phyloP scores from a whole-genome alignment of 768 basidiomycete species.

The Collybia nuda region DNA sequence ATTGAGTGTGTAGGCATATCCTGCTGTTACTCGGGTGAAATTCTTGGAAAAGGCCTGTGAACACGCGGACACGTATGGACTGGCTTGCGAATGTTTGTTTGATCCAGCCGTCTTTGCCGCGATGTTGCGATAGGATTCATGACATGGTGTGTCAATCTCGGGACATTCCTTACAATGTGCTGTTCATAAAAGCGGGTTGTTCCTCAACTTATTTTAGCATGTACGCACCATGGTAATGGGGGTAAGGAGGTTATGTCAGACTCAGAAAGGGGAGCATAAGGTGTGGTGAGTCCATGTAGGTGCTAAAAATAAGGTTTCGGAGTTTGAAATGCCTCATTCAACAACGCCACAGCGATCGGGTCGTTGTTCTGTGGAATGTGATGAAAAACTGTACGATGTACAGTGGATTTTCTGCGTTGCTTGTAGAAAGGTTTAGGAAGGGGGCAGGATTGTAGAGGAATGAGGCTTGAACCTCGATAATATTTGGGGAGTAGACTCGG shows the following conservation, averaged over 20 bases:
- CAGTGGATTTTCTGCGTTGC: background rate
- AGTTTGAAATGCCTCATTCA: conserved; percentile 17
- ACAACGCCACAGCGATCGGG: conserved; percentile 8
- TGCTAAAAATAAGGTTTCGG: conserved; percentile 24
- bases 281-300: conserved; percentile 11
- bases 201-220: background rate
- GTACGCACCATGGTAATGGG: background rate
- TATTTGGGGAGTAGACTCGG: background rate
- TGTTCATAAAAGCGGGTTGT: background rate
- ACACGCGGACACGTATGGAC: no score
- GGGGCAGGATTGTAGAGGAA: no score
- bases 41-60: no score
- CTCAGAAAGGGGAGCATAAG: conserved; percentile 4
- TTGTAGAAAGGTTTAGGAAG: no score
- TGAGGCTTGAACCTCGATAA: background rate
- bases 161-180: background rate
- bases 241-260: background rate
- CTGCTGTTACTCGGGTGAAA: no score
- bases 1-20: no score
- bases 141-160: background rate
- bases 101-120: background rate
- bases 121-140: background rate
- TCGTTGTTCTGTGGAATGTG: background rate
- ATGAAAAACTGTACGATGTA: background rate
- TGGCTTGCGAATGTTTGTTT: background rate